phyloP scores from a whole-genome alignment of 2,329 filamentous ascomycete genomes.

The Fusarium xylarioides region DNA sequence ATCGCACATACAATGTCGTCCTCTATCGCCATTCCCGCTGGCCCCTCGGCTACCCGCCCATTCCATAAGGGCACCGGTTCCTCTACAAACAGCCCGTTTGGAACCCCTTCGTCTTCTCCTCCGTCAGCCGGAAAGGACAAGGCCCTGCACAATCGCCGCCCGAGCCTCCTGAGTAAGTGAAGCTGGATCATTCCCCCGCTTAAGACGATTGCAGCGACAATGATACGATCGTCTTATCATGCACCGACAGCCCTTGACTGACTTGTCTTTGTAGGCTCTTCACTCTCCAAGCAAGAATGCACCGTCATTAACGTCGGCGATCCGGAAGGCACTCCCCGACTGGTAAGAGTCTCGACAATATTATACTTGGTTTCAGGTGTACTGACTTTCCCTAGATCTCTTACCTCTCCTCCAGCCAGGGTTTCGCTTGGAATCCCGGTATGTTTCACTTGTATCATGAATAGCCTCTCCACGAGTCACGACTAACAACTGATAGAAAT shows the following conservation, averaged over 20 bases:
- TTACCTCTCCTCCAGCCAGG: conserved; percentile 81
- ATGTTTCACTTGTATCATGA: conserved; percentile 34
- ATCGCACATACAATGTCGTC: conserved; percentile 62
- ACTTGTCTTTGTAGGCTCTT: conserved; percentile 64
- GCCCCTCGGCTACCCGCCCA: conserved; percentile 47
- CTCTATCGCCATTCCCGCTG: conserved; percentile 73
- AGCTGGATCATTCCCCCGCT: background rate
- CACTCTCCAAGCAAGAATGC: conserved; percentile 77
- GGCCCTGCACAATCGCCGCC: conserved; percentile 64
- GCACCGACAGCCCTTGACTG: conserved; percentile 36
- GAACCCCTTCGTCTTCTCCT: conserved; percentile 61
- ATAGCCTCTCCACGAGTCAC: background rate
- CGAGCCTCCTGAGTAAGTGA: conserved; percentile 67
- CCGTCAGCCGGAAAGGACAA: conserved; percentile 61
- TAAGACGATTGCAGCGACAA: conserved; percentile 8
- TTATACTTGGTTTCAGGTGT: background rate
- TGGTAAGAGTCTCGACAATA: conserved; percentile 61
- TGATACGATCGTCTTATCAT: conserved; percentile 23
- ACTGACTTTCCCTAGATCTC: conserved; percentile 67
- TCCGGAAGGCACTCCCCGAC: conserved; percentile 74
- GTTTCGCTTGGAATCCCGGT: conserved; percentile 86
- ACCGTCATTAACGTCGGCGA: conserved; percentile 84
- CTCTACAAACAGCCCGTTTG: conserved; percentile 55
- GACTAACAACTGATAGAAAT: conserved; percentile 65
- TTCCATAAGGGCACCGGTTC: conserved; percentile 58